These are phyloP conservation scores for Chimonanthus salicifolius DNA, from an alignment of 164 flowering plant species.

Conservation along the genomic window DNA sequence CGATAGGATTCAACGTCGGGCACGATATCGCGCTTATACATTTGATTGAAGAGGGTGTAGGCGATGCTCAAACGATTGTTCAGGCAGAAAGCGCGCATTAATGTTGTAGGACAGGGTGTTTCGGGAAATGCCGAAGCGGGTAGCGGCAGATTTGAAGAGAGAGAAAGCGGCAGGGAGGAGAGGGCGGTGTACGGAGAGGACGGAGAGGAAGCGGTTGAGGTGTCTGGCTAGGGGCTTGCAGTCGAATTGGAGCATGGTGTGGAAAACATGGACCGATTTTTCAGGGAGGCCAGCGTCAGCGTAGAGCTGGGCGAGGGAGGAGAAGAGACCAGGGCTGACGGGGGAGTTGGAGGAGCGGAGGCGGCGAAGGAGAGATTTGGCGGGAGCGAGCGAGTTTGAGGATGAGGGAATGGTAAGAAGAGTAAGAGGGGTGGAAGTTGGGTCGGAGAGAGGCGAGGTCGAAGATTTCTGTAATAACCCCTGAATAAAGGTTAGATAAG, in stretches of 20 bases:
- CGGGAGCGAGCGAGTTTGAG: slow-evolving; percentile 65
- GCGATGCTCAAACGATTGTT: slow-evolving; percentile 62
- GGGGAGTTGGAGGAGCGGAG: slow-evolving; percentile 26
- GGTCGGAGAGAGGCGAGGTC: slow-evolving; percentile 69
- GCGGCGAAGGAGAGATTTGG: slow-evolving; percentile 34
- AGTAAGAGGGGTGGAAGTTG: slow-evolving; percentile 58
- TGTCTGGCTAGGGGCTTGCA: slow-evolving; percentile 58
- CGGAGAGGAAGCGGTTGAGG: slow-evolving; percentile 45
- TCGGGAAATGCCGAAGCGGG: slow-evolving; percentile 37
- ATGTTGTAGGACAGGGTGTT: slow-evolving; percentile 63
- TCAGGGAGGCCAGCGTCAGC: slow-evolving; percentile 59
- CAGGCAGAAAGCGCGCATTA: slow-evolving; percentile 71
- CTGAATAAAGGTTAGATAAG: no score
- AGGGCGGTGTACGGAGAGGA: slow-evolving; percentile 44
- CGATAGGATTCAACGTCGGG: slow-evolving; percentile 74
- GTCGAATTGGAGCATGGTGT: slow-evolving; percentile 48
- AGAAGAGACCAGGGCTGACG: slow-evolving; percentile 45
- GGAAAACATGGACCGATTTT: slow-evolving; percentile 48
- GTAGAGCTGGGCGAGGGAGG: slow-evolving; percentile 48
- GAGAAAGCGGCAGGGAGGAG: slow-evolving; percentile 51
- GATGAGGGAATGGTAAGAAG: slow-evolving; percentile 61
- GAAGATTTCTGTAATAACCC: no score
- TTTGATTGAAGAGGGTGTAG: slow-evolving; percentile 59
- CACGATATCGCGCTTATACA: slow-evolving; percentile 64
- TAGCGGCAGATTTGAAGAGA: slow-evolving; percentile 53